These are phyloP conservation scores for Macrophomina pseudophaseolina DNA, from an alignment of 2,329 filamentous ascomycete species.

Conservation along the genomic window DNA sequence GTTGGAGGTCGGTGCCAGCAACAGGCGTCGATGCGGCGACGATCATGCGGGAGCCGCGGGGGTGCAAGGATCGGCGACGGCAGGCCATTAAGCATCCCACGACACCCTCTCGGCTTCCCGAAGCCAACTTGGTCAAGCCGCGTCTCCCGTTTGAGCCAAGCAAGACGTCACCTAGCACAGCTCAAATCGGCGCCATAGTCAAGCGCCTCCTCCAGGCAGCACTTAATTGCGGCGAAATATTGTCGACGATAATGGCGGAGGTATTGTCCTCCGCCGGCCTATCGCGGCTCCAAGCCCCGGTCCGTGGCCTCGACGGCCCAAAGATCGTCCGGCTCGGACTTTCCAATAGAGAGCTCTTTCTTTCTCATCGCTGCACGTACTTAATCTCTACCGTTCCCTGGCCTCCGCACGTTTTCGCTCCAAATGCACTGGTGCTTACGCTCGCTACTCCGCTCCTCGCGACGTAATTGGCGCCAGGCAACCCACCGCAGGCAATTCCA, in stretches of 20 bases:
- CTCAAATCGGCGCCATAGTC: neutral
- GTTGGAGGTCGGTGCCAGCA: constrained; percentile 2
- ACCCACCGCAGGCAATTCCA: constrained; percentile 17
- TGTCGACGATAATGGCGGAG: neutral
- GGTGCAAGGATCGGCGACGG: constrained; percentile 1
- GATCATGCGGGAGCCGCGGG: constrained; percentile 13
- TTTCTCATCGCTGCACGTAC: constrained; percentile 4
- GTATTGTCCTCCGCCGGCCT: neutral
- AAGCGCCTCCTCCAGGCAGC: constrained; percentile 3
- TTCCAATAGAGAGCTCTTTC: neutral
- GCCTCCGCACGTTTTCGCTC: constrained; percentile 41
- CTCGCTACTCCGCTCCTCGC: constrained; percentile 12
- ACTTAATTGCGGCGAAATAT: neutral
- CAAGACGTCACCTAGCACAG: neutral
- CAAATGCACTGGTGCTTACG: constrained; percentile 19
- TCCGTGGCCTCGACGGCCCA: neutral
- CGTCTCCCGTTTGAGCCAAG: neutral
- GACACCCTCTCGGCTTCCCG: neutral
- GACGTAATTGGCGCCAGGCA: constrained; percentile 7
- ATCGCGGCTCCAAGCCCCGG: neutral
- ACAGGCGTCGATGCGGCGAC: neutral
- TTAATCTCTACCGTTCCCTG: constrained; percentile 3
- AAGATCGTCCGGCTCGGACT: constrained; percentile 8
- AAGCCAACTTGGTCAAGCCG: too few species aligned
- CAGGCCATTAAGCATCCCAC: neutral